A percentile compares a stretch with the other conserved stretches of the same genome.
Conservation (phyloP, 2,329 filamentous ascomycete species). For the Alternaria postmessia region DNA sequence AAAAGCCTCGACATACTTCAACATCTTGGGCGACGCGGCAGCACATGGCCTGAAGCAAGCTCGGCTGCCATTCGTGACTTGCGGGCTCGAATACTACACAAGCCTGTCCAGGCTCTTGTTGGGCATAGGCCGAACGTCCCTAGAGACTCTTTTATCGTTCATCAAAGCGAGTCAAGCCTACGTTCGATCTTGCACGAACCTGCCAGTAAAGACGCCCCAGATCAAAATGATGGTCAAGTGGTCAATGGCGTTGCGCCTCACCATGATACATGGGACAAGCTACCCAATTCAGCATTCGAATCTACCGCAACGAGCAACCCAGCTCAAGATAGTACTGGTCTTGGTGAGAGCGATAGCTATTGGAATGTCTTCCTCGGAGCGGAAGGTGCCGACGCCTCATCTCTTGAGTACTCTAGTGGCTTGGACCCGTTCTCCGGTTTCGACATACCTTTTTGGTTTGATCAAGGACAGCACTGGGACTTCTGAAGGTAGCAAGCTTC, state of each 20-base stretch:
- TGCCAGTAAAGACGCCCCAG: neutral
- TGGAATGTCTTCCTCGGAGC: conserved; percentile 23
- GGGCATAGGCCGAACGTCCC: neutral
- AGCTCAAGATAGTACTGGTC: neutral
- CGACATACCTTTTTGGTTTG: conserved; percentile 49
- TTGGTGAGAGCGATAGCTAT: neutral
- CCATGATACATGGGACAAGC: neutral
- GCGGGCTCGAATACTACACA: conserved; percentile 22
- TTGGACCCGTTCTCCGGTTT: conserved; percentile 45
- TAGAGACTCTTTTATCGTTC: neutral
- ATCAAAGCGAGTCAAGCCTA: neutral
- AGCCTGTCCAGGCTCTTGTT: neutral
- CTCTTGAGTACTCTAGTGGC: conserved; percentile 14
- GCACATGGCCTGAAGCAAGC: conserved; percentile 42
- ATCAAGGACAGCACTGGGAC: conserved; percentile 44
- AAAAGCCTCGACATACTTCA: conserved; percentile 35
- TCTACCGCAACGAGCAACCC: neutral
- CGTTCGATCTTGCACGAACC: neutral
- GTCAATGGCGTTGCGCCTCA: neutral
- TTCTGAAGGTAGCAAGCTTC: conserved; percentile 24
- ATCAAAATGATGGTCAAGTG: neutral
- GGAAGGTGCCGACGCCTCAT: neutral
- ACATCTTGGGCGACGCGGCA: conserved; percentile 37
- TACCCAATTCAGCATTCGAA: neutral
- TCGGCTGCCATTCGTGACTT: conserved; percentile 39